Conservation (phyloP, 2,329 filamentous ascomycete species). For the Ophiostoma tasmaniense region DNA sequence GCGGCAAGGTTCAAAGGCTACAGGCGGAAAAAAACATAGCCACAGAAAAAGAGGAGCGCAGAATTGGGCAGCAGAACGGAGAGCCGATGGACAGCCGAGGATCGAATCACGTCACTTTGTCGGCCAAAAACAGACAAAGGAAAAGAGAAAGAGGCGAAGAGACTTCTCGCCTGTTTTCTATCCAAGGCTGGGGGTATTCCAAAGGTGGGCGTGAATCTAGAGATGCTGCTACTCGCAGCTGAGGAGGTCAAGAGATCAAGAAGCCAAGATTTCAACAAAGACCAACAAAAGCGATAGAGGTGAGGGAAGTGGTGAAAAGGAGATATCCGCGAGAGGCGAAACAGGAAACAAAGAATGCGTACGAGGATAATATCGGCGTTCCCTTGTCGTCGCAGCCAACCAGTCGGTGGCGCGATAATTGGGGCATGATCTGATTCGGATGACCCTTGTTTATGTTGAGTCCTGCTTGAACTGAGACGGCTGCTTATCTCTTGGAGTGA, state of each 20-base stretch:
- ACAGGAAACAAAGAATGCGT: not conserved
- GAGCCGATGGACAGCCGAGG: not conserved
- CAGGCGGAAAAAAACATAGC: not conserved
- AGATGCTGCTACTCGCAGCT: not conserved
- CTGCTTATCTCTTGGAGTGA: conserved; percentile 9
- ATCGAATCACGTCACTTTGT: not conserved
- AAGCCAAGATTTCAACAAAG: not conserved
- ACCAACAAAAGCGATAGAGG: not conserved
- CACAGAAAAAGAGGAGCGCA: not conserved
- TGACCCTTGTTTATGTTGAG: not conserved
- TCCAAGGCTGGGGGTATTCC: not conserved
- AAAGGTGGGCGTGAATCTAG: not conserved
- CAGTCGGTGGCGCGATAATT: not conserved
- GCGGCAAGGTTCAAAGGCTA: not conserved
- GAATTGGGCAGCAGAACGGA: not conserved
- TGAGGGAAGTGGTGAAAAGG: not conserved
- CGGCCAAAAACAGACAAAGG: not conserved
- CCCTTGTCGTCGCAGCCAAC: not conserved
- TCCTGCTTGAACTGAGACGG: not conserved
- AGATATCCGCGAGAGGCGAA: not conserved
- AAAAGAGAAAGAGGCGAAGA: not conserved
- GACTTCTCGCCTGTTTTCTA: not conserved
- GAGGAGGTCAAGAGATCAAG: not conserved
- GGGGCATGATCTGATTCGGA: not conserved
- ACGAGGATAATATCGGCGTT: not conserved